Base-by-base conservation (phyloP, 1,284 basidiomycete genomes). In the Cryptococcus depauperatus region DNA sequence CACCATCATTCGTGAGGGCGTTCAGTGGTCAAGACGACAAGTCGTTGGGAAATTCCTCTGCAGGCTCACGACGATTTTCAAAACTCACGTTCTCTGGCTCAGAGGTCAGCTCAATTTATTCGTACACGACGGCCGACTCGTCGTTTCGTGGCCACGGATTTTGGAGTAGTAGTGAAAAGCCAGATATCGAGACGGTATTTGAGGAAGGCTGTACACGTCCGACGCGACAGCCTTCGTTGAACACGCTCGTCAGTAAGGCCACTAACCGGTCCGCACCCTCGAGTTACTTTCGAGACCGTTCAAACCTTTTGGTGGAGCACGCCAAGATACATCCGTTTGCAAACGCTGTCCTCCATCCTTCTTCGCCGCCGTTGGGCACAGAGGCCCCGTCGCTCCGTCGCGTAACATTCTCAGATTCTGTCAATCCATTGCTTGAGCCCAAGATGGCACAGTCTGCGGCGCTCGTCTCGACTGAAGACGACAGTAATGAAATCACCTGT, bases 401-500 rank as follows among this genome's bases (percentile, higher is more conserved):
- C n/a, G n/a, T n/a, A 19, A n/a, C 37, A 18, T 39, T 14, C 9
- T 23, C 30, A 30, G 21, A 28, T 4, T 38, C 21, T 6, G 21
- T 7, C 23, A 13, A 4, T 40, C 37, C 30, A n/a, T 5, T 29
- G n/a, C n/a, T 58, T 58, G 18, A 50, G 53, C 59, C 51, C 45
- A 48, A 44, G 26, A 48, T 47, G 35, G 26, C 43, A 16, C 66
- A 62, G 33, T 61, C 64, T 37, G 62, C 71, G 8, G 52, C 63
- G 0, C 48, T 72, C 10, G 55, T 66, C 6, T 57, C 59, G 2
- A 51, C 57, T 8, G 59, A 60, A 32, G 64, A 64, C 23, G 59
- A 58, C 23, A 49, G 44, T 7, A 59, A 66, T 25, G 64, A 63
- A 21, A 61, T 67, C 37, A 62, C 45, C n/a, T 73, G 71, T 37